Evolutionary conservation across 225 moss, liverwort and hornwort species (phyloP), one percentile per base, ranked within the genome.

Genomic region (Polytrichum commune): DNA sequence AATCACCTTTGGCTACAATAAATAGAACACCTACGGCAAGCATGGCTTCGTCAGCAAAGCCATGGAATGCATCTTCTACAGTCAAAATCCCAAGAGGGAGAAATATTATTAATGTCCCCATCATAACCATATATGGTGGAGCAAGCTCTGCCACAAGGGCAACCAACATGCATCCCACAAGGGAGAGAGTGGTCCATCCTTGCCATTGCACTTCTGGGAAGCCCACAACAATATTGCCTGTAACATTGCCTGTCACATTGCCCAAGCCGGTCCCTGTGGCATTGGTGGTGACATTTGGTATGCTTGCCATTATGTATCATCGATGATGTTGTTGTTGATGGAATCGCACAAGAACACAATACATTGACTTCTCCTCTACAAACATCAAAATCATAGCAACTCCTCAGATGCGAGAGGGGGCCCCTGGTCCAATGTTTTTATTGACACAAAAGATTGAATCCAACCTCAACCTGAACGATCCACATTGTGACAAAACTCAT

Each of bases 81-180:
- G 78, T 84, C 35, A 97, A 82, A 27, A 97, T 93, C 6, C 85
- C 87, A 20, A 97, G 84, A 3, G 86, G 87, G 55, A 93, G 84
- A 19, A 91, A 85, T 10, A 89, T 80, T 22, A 86, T 80, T 16
- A 97, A 78, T 26, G 92, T 92, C n/a, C 93, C 96, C 90, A 97
- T 93, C 96, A 97, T 97, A 0, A 93, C 75, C 62, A 97, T 76
- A 53, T 97, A 91, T 6, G 93, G 96, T n/a, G 93, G 92, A 27
- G 92, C 93, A 20, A 92, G 46, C 75, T 97, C 93, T 9, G 83
- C 84, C 19, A 90, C 86, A 10, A 97, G 82, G 18, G 92, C 86
- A 74, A 97, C 53, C 8, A 97, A 55, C 93, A 97, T 97, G 16
- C 80, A 62, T 1, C 77, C 83, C 78, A 97, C 81, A 35, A 97